Conservation (phyloP, 2,329 filamentous ascomycete genomes). For the Cryphonectria naterciae region DNA sequence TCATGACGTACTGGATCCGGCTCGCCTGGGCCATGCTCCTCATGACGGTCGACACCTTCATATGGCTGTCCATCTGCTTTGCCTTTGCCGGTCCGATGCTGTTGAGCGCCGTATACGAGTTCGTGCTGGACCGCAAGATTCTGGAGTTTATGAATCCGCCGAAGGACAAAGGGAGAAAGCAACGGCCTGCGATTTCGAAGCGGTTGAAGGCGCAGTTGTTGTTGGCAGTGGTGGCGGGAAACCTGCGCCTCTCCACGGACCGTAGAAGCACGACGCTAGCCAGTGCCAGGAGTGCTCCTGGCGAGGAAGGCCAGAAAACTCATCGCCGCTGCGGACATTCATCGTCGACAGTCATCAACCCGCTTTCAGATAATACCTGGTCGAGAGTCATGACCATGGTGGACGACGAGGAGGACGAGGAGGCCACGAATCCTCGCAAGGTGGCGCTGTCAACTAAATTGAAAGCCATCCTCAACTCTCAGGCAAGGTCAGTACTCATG, state of each 20-base stretch:
- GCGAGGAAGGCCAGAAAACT: neutral
- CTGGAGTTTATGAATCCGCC: slow-evolving; percentile 30
- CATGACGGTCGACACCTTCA: slow-evolving; percentile 33
- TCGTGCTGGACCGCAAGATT: slow-evolving; percentile 35
- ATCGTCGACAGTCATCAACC: slow-evolving; percentile 6
- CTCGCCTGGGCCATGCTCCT: slow-evolving; percentile 30
- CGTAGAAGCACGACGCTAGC: slow-evolving; percentile 4
- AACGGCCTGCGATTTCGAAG: neutral
- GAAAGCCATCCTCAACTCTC: slow-evolving; percentile 15
- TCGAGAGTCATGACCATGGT: slow-evolving; percentile 38
- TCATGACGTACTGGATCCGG: slow-evolving; percentile 26
- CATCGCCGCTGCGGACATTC: neutral
- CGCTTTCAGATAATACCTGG: slow-evolving; percentile 37
- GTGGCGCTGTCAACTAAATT: slow-evolving; percentile 34
- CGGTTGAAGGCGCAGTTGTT: slow-evolving; percentile 36
- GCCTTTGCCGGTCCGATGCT: slow-evolving; percentile 38
- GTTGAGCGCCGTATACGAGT: slow-evolving; percentile 37
- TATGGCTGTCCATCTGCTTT: slow-evolving; percentile 37
- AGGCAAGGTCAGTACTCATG: slow-evolving; percentile 14
- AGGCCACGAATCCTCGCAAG: slow-evolving; percentile 30
- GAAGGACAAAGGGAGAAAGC: neutral
- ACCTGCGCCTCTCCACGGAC: slow-evolving; percentile 37
- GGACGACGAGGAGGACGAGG: slow-evolving; percentile 38
- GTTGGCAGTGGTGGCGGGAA: slow-evolving; percentile 38
- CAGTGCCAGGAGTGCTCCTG: neutral